These are phyloP conservation scores for Ciborinia camelliae DNA, from an alignment of 2,329 filamentous ascomycete genomes.

Conservation along the genomic window DNA sequence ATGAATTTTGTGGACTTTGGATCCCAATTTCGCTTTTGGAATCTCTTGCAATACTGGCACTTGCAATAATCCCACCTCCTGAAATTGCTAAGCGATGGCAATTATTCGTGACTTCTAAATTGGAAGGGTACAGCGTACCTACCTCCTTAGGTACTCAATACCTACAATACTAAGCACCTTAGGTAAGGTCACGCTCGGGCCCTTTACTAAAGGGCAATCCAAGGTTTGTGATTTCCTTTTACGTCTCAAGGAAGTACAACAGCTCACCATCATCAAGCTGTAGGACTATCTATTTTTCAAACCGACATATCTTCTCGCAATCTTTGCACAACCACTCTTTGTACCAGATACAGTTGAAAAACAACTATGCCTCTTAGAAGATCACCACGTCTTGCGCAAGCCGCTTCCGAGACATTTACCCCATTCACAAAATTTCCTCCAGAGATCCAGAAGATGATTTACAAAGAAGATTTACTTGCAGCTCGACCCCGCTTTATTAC, in stretches of 20 bases:
- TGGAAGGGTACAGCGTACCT: too few species aligned
- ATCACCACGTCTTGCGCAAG: background rate
- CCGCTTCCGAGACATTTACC: background rate
- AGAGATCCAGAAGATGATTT: background rate
- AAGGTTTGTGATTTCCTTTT: too few species aligned
- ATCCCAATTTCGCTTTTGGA: background rate
- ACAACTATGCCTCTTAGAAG: background rate
- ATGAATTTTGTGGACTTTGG: background rate
- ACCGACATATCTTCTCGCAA: background rate
- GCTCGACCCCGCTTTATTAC: background rate
- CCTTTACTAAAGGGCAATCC: background rate
- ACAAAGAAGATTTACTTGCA: background rate
- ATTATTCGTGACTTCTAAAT: too few species aligned
- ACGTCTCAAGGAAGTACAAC: background rate
- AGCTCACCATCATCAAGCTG: background rate
- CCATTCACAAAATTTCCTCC: background rate
- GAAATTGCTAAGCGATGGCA: background rate
- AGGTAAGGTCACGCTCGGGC: too few species aligned
- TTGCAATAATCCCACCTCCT: background rate
- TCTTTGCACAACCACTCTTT: too few species aligned
- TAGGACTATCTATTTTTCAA: background rate
- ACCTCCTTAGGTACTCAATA: too few species aligned
- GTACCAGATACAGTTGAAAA: background rate
- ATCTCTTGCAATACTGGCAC: background rate
- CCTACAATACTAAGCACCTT: too few species aligned